Conservation (phyloP, 2,329 filamentous ascomycete species). For the Penicillium occitanis region DNA sequence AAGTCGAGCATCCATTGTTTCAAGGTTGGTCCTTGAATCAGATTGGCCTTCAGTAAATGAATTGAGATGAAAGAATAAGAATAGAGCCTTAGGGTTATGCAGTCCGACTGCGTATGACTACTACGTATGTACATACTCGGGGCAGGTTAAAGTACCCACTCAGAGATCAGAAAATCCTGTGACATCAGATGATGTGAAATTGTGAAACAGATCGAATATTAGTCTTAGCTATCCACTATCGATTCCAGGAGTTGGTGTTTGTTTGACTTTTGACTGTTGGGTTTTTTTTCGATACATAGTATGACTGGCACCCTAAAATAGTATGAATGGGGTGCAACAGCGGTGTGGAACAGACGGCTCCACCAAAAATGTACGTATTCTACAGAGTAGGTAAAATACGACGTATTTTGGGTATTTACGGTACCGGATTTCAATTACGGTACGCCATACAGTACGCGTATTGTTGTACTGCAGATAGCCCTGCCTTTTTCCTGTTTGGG, state of each 20-base stretch:
- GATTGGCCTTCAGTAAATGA: neutral
- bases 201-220: constrained; percentile 7
- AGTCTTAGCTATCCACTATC: neutral
- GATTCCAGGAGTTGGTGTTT: neutral
- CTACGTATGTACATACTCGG: neutral
- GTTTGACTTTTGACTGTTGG: neutral
- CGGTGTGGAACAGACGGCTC: constrained; percentile 8
- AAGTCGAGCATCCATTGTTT: neutral
- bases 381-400: neutral
- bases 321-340: constrained; percentile 1
- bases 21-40: neutral
- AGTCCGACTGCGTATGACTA: neutral
- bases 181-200: constrained; percentile 8
- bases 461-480: neutral
- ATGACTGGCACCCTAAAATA: constrained; percentile 5
- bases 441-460: neutral
- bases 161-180: neutral
- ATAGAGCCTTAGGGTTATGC: neutral
- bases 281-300: neutral
- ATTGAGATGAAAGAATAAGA: neutral
- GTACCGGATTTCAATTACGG: neutral
- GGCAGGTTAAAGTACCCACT: neutral
- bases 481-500: constrained; percentile 10
- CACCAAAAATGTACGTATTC: neutral
- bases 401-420: neutral